A percentile compares a stretch with the other conserved stretches of the same genome.
Conservation (phyloP, 345 rosid species). For the Eucalyptus sp. region DNA sequence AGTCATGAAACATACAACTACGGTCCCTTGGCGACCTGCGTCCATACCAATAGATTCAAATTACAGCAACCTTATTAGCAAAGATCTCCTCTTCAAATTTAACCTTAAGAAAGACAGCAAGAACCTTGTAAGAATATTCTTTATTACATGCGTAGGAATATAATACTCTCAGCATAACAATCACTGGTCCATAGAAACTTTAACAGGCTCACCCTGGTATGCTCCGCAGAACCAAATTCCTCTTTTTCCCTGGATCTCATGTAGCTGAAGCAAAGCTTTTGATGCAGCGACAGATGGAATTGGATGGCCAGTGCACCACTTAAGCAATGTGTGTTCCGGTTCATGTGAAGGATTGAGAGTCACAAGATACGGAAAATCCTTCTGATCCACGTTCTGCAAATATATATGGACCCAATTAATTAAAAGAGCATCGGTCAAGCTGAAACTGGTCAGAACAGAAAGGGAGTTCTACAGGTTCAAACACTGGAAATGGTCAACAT, state of each 20-base stretch:
- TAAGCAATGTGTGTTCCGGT: conserved; percentile 55
- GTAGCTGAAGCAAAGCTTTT: conserved; percentile 66
- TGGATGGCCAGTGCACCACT: conserved; percentile 83
- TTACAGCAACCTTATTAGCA: not conserved
- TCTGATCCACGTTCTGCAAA: conserved; percentile 76
- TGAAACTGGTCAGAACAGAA: not conserved
- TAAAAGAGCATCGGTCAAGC: not conserved
- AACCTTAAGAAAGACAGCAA: not conserved
- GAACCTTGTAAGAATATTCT: not conserved
- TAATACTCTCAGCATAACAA: not conserved
- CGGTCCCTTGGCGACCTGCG: not conserved
- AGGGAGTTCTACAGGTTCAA: not conserved
- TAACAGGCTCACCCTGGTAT: conserved; percentile 40
- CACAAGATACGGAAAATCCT: conserved; percentile 51
- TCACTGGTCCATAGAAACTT: not conserved
- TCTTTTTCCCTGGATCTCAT: conserved; percentile 74
- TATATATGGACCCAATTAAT: not conserved
- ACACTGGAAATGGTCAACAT: not conserved
- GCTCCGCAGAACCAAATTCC: conserved; percentile 93
- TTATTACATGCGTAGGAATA: not conserved
- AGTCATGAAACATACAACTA: not conserved
- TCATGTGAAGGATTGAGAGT: conserved; percentile 60
- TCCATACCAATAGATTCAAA: not conserved
- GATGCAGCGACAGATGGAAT: conserved; percentile 81
- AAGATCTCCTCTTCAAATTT: not conserved